Evolutionary conservation across 805 yeast species (phyloP).

Genomic region (Zygotorulaspora chibaensis): DNA sequence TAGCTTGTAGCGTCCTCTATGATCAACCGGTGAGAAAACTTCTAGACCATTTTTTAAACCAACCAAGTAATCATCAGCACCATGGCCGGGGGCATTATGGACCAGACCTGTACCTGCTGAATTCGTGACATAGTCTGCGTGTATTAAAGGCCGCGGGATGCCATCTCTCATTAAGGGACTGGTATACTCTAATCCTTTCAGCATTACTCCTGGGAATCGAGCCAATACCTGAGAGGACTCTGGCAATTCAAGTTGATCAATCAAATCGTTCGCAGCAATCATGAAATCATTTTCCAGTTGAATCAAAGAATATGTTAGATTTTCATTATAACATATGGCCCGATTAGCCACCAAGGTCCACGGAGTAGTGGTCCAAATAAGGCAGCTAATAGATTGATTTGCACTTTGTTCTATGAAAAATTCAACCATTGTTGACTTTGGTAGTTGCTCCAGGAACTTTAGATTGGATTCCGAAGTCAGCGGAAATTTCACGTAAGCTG

Average conservation of each 20-base stretch:
- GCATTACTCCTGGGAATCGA: conserved; percentile 40
- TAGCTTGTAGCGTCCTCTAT: conserved; percentile 58
- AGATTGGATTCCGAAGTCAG: conserved; percentile 31
- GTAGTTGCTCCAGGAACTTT: conserved; percentile 6
- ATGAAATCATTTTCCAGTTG: conserved; percentile 39
- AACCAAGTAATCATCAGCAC: conserved; percentile 81
- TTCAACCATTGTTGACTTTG: conserved; percentile 3
- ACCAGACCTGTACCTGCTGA: conserved; percentile 91
- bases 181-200: conserved; percentile 44
- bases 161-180: conserved; percentile 48
- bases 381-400: conserved; percentile 28
- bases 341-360: conserved; percentile 92
- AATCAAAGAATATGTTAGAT: conserved; percentile 54
- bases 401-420: conserved; percentile 6
- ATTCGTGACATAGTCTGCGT: conserved; percentile 77
- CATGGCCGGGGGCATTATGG: conserved; percentile 98
- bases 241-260: conserved; percentile 33
- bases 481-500: conserved; percentile 69
- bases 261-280: conserved; percentile 54
- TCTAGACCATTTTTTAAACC: conserved; percentile 55
- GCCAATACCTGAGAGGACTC: conserved; percentile 21
- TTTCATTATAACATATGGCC: conserved; percentile 70
- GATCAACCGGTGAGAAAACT: conserved; percentile 76
- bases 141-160: conserved; percentile 53
- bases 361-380: conserved; percentile 98